Percentiles rank a stretch among this genome's conserved stretches.
Evolutionary conservation across 31 red algal genomes (phyloP).

Genomic region (Odonthalia washingtoniensis): DNA sequence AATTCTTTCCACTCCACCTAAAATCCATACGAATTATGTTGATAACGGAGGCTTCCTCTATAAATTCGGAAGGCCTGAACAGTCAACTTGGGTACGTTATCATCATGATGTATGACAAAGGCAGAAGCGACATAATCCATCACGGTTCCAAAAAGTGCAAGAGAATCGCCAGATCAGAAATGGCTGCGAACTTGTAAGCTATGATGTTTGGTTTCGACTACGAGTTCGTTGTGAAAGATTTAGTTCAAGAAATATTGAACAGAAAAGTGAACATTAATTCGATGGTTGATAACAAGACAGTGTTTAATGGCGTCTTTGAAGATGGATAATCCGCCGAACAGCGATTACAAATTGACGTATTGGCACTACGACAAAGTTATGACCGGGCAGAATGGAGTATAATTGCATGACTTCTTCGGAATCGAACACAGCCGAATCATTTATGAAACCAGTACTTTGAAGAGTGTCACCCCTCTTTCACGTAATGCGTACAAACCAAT

Average conservation of each 20-base stretch:
- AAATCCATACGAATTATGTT: background rate
- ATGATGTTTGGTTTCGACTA: conserved; percentile 45
- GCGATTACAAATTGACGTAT: background rate
- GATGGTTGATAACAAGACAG: background rate
- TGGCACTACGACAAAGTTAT: background rate
- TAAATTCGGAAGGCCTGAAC: background rate
- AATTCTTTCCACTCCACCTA: background rate
- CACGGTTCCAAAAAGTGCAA: background rate
- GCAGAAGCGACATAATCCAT: background rate
- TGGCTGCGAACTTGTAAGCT: conserved; percentile 71
- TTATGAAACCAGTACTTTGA: too few species aligned
- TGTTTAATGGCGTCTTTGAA: background rate
- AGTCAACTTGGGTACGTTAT: background rate
- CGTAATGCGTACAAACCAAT: too few species aligned
- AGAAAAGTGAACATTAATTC: background rate
- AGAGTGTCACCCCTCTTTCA: too few species aligned
- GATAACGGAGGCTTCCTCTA: background rate
- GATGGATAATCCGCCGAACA: background rate
- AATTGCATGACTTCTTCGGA: too few species aligned
- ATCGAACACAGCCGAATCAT: too few species aligned
- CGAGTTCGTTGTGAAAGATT: background rate
- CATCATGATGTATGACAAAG: background rate
- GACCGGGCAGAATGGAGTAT: too few species aligned
- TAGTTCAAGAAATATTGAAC: background rate
- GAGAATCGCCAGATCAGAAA: background rate